These are phyloP conservation scores for Hypholoma fasciculare DNA, from an alignment of 768 basidiomycete genomes.

Conservation along the genomic window DNA sequence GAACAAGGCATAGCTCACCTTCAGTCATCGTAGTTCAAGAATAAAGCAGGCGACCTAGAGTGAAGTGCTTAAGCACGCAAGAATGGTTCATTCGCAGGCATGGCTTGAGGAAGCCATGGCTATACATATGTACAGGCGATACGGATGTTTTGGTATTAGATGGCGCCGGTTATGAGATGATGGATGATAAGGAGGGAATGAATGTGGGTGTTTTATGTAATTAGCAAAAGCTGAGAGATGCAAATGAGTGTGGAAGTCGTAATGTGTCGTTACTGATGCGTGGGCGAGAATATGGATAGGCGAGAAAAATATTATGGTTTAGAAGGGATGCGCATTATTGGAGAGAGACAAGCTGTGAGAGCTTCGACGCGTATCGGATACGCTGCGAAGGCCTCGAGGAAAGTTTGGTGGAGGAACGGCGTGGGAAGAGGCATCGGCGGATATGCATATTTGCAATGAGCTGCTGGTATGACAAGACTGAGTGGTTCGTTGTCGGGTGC, in stretches of 20 bases:
- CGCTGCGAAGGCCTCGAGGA: not conserved
- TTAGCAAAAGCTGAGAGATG: not conserved
- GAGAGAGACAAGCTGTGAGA: not conserved
- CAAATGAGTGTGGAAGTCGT: not conserved
- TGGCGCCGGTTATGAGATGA: constrained; percentile 1
- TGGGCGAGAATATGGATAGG: no score
- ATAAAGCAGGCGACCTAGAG: no score
- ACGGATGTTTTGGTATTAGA: not conserved
- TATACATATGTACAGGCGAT: not conserved
- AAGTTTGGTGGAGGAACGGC: not conserved
- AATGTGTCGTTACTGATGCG: not conserved
- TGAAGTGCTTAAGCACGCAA: no score
- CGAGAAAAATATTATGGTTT: no score
- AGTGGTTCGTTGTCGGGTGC: constrained; percentile 6
- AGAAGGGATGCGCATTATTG: not conserved
- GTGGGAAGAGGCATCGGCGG: constrained; percentile 2
- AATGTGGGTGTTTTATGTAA: not conserved
- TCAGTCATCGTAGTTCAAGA: no score
- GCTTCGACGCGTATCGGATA: not conserved
- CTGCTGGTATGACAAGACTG: constrained; percentile 12
- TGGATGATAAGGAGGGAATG: not conserved
- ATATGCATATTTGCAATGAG: constrained; percentile 10
- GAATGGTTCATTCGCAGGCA: no score
- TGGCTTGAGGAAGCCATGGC: not conserved
- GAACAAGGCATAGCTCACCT: no score